These are phyloP conservation scores for Mucor indicus DNA, from an alignment of 371 early-diverging fungal genomes.

Conservation along the genomic window DNA sequence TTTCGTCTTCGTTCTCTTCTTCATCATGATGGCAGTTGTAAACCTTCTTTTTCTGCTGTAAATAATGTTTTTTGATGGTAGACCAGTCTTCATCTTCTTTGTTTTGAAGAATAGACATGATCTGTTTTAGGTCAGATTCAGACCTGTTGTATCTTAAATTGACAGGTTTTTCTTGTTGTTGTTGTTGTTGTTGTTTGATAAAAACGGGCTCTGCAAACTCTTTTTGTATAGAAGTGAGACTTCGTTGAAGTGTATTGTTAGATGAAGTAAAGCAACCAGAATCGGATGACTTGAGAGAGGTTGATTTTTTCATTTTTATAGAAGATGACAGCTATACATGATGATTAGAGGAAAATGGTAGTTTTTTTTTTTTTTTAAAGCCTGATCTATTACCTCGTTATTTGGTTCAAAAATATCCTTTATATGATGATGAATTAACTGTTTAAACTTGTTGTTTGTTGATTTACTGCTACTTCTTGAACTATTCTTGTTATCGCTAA, in stretches of 20 bases:
- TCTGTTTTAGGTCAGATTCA: conserved; percentile 31
- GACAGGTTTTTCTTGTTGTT: too few relatives aligned
- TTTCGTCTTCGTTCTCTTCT: conserved; percentile 5
- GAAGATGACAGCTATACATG: too few relatives aligned
- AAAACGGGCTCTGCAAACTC: conserved; percentile 37
- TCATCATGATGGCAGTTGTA: background rate
- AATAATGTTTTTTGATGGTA: background rate
- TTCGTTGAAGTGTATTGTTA: background rate
- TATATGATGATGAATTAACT: conserved; percentile 2
- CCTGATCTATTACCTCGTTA: conserved; percentile 4
- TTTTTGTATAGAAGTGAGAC: conserved; percentile 24
- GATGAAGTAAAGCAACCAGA: conserved; percentile 10
- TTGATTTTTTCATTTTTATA: conserved; percentile 19
- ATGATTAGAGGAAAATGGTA: too few relatives aligned
- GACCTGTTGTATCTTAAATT: conserved; percentile 29
- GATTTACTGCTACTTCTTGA: background rate
- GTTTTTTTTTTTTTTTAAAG: conserved; percentile 4
- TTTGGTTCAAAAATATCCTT: conserved; percentile 6
- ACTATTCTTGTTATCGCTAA: background rate
- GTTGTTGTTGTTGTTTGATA: conserved; percentile 17
- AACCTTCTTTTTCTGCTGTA: background rate
- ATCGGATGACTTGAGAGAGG: conserved; percentile 17
- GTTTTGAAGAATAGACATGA: conserved; percentile 17
- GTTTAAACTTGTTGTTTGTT: background rate
- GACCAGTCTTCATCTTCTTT: conserved; percentile 14